Conservation (phyloP, 2,329 filamentous ascomycete species). For the Rhinocladiella similis region DNA sequence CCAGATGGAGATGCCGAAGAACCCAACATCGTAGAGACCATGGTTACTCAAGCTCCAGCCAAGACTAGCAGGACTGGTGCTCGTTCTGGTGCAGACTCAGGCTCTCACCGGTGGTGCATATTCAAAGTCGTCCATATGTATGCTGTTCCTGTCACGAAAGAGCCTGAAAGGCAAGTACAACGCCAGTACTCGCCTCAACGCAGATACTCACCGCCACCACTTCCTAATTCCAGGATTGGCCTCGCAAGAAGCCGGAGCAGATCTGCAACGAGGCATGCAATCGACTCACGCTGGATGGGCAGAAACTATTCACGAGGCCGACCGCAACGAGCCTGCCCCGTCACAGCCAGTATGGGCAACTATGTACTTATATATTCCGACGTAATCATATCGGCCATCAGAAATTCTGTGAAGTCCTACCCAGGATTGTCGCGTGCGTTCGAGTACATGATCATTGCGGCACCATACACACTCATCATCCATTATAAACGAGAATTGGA, state of each 20-base stretch:
- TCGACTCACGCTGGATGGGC: too few species aligned
- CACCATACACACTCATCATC: slow-evolving; percentile 9
- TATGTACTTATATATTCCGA: slow-evolving; percentile 3
- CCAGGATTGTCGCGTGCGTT: not conserved
- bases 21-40: not conserved
- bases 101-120: not conserved
- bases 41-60: not conserved
- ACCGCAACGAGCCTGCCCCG: not conserved
- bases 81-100: not conserved
- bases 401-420: not conserved
- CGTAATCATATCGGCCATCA: not conserved
- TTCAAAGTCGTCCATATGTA: slow-evolving; percentile 3
- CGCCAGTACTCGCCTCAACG: too few species aligned
- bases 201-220: too few species aligned
- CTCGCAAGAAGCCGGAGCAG: too few species aligned
- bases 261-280: too few species aligned
- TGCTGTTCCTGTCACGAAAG: not conserved
- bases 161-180: too few species aligned
- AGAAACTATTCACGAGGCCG: not conserved
- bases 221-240: too few species aligned
- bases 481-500: slow-evolving; percentile 14
- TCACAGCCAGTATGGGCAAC: slow-evolving; percentile 1
- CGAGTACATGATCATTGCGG: not conserved
- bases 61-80: not conserved
- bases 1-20: not conserved